A percentile compares a stretch with the other conserved stretches of the same genome.
Conservation (phyloP, 805 yeast species). For the Metschnikowia drakensbergensis region DNA sequence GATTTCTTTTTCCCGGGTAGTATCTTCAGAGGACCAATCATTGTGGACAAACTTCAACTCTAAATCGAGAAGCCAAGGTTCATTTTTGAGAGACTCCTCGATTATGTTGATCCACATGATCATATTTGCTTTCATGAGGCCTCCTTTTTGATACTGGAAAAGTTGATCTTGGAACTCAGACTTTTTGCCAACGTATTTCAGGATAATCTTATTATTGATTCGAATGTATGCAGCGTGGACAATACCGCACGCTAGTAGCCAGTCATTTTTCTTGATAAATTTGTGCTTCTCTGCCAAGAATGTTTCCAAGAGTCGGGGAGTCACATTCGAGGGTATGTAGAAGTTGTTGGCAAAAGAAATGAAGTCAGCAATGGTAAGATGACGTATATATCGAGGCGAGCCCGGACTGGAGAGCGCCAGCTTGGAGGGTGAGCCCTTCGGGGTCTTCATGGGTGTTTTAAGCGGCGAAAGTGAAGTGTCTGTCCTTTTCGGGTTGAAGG, state of each 20-base stretch:
- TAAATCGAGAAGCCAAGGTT: slow-evolving; percentile 59
- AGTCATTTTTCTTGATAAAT: slow-evolving; percentile 52
- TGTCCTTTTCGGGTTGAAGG: slow-evolving; percentile 9
- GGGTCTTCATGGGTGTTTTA: slow-evolving; percentile 22
- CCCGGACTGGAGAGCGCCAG: background rate
- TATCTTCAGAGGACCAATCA: slow-evolving; percentile 21
- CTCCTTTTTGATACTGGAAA: slow-evolving; percentile 52
- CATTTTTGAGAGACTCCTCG: slow-evolving; percentile 50
- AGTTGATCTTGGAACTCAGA: slow-evolving; percentile 48
- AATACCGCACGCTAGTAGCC: slow-evolving; percentile 69
- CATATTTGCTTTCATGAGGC: slow-evolving; percentile 46
- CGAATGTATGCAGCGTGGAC: slow-evolving; percentile 55
- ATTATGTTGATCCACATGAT: slow-evolving; percentile 52
- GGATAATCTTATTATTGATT: slow-evolving; percentile 46
- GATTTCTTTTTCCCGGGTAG: slow-evolving; percentile 23
- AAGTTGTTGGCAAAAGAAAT: slow-evolving; percentile 57
- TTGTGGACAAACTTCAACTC: slow-evolving; percentile 42
- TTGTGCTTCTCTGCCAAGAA: slow-evolving; percentile 49
- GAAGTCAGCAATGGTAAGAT: slow-evolving; percentile 32
- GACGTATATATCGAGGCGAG: slow-evolving; percentile 13
- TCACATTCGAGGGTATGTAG: slow-evolving; percentile 52
- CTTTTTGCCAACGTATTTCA: slow-evolving; percentile 46
- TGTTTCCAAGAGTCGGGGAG: slow-evolving; percentile 48
- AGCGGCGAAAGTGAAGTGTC: background rate
- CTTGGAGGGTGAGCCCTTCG: slow-evolving; percentile 9